phyloP scores from a whole-genome alignment of 1,139 yeast genomes.

The Torulaspora globosa region DNA sequence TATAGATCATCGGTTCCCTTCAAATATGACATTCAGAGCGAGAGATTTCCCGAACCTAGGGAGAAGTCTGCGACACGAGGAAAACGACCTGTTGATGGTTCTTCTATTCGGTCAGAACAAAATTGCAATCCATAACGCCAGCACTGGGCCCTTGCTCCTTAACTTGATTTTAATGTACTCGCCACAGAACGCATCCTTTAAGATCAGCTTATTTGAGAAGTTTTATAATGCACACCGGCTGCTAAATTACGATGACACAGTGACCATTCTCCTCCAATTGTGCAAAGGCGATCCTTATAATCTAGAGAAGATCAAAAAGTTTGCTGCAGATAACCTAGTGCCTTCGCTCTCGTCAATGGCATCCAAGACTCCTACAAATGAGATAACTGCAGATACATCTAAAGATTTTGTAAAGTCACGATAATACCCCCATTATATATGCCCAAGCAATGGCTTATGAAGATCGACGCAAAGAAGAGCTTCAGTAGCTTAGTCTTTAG shows the following conservation, averaged over 20 bases:
- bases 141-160: conserved; percentile 26
- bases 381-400: background rate
- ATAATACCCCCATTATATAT: background rate
- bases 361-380: background rate
- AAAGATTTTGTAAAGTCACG: background rate
- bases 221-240: conserved; percentile 14
- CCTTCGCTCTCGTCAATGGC: conserved; percentile 10
- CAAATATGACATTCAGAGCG: conserved; percentile 16
- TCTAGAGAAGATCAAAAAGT: conserved; percentile 13
- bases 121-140: conserved; percentile 20
- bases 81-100: conserved; percentile 10
- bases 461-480: background rate
- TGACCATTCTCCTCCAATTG: conserved; percentile 15
- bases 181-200: conserved; percentile 9
- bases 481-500: background rate
- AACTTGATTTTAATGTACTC: conserved; percentile 27
- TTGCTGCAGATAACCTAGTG: conserved; percentile 9
- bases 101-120: conserved; percentile 25
- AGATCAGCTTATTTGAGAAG: conserved; percentile 14
- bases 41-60: conserved; percentile 31
- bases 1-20: conserved; percentile 25
- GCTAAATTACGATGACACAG: conserved; percentile 19
- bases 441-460: background rate
- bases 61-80: conserved; percentile 14
- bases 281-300: conserved; percentile 15